These are phyloP conservation scores for Isatis lusitanica DNA, from an alignment of 441 rosid species.

Conservation along the genomic window DNA sequence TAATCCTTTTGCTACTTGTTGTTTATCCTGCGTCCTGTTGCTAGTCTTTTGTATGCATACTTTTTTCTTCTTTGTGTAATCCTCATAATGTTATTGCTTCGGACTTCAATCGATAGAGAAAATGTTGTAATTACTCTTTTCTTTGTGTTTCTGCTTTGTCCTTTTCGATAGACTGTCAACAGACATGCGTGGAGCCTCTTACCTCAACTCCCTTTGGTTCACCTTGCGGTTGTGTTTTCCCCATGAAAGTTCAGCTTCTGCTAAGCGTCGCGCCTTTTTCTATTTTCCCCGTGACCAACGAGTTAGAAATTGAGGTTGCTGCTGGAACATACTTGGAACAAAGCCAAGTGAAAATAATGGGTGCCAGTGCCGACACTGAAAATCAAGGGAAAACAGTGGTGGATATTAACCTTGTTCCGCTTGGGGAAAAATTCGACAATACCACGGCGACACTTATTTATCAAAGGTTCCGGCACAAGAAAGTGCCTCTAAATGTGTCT, in stretches of 20 bases:
- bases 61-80: neutral
- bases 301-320: conserved; percentile 94
- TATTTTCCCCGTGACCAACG: conserved; percentile 81
- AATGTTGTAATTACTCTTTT: conserved; percentile 5
- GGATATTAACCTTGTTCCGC: conserved; percentile 88
- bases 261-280: conserved; percentile 78
- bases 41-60: neutral
- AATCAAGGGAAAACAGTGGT: conserved; percentile 85
- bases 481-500: conserved; percentile 70
- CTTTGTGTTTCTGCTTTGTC: conserved; percentile 12
- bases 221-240: conserved; percentile 95
- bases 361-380: conserved; percentile 86
- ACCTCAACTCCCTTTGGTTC: conserved; percentile 87
- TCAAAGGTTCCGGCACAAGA: conserved; percentile 69
- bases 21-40: neutral
- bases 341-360: conserved; percentile 98
- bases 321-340: conserved; percentile 86
- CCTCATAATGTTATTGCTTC: neutral
- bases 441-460: conserved; percentile 85
- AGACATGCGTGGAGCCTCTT: conserved; percentile 84
- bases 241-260: conserved; percentile 90
- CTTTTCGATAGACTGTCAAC: conserved; percentile 76
- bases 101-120: neutral
- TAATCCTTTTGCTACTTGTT: conserved; percentile 30
- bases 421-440: conserved; percentile 96